Conservation (phyloP, 805 yeast species). For the Ogataea nakhonphanomensis region DNA sequence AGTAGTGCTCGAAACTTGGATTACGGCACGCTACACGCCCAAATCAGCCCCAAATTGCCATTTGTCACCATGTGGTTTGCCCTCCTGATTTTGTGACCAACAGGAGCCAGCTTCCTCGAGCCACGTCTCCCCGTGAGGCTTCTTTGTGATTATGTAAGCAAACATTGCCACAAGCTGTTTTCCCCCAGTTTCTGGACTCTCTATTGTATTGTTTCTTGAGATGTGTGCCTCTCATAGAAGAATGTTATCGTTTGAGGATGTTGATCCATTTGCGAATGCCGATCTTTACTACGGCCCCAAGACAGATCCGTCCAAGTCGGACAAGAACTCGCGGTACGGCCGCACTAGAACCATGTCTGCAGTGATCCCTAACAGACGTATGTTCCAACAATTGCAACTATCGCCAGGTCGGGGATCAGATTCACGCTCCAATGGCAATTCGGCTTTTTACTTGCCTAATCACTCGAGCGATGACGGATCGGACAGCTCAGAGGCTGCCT, state of each 20-base stretch:
- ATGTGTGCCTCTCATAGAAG: constrained; percentile 19
- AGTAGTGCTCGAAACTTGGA: no score
- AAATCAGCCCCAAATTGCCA: no score
- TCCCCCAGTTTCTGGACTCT: background rate
- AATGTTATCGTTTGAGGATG: constrained; percentile 43
- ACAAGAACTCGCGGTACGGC: constrained; percentile 39
- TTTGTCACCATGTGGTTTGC: no score
- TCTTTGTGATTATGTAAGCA: background rate
- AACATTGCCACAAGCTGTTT: background rate
- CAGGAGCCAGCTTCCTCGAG: background rate
- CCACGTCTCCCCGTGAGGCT: background rate
- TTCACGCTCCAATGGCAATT: constrained; percentile 15
- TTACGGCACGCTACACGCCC: background rate
- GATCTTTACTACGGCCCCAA: constrained; percentile 67
- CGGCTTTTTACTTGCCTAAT: constrained; percentile 16
- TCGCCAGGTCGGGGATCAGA: constrained; percentile 12
- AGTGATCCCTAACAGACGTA: constrained; percentile 27
- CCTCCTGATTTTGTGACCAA: background rate
- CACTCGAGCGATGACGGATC: constrained; percentile 6
- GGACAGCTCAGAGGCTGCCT: constrained; percentile 3
- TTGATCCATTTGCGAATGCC: constrained; percentile 64
- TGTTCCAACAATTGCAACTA: constrained; percentile 9
- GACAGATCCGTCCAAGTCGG: constrained; percentile 50
- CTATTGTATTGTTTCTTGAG: background rate
- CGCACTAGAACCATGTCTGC: constrained; percentile 54